Evolutionary conservation across 768 basidiomycete genomes (phyloP), one percentile per base, ranked within the genome.

Genomic region (Ramaria rubella): DNA sequence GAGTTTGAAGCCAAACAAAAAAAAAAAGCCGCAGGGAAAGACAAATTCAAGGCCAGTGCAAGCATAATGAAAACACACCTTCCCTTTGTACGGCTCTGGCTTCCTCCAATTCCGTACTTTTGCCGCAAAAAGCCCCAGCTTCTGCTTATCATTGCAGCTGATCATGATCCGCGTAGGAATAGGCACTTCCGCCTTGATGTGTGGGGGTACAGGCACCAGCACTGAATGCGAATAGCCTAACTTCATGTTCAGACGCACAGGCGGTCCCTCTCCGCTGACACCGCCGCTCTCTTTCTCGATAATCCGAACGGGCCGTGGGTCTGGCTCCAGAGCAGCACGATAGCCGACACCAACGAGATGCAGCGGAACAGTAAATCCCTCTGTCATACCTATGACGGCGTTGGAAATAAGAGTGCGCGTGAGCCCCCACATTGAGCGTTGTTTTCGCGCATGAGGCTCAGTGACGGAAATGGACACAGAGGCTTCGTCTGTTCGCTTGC

Each of bases 11-110:
- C 43, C 44, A 43, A 26, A 59, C 15, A 40, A 26, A 57, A 36
- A 59, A 59, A n/a, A 23, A 21, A 43, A 34, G 44, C 45, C 19
- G 30, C 33, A 4, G 21, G 19, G 14, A 9, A 24, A 14, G 12
- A 24, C 44, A 9, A 46, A 12, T 9, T 24, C 49, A 57, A 48
- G 19, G 31, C 21, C 40, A 21, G 48, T 54, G 42, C 34, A 21
- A 31, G 43, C 45, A 23, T 2, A n/a, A 53, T 24, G 38, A 36
- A 45, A 72, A 33, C 87, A 51, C 65, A 95, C 94, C 81, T 97
- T 97, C 68, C 94, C 95, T 73, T 97, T 92, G 73, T 97, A 99
- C 15, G 94, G 94, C 68, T 99, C 95, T 21, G 95, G 95, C 63
- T 86, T 86, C 63, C 95, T 81, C 73, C 85, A 86, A 58, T 78